Evolutionary conservation across 129 eudicot species (phyloP).

Genomic region (Logfia minima): DNA sequence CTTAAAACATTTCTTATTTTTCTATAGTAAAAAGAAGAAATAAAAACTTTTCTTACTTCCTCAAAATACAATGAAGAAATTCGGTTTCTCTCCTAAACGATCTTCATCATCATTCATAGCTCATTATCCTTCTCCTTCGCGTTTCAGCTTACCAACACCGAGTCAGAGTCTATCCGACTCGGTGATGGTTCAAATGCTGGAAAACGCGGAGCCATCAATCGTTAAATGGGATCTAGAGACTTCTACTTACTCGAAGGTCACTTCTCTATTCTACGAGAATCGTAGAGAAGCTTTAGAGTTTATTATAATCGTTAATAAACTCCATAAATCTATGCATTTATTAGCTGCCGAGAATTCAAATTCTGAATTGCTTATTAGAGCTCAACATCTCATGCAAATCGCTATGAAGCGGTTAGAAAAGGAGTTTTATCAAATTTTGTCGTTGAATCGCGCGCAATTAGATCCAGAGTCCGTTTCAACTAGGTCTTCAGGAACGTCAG

Average conservation of each 20-base stretch:
- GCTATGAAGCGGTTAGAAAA: conserved; percentile 68
- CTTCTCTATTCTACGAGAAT: conserved; percentile 62
- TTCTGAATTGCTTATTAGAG: conserved; percentile 46
- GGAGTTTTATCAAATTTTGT: conserved; percentile 68
- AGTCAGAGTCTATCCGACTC: conserved; percentile 48
- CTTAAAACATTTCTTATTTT: background rate
- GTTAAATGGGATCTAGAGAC: conserved; percentile 59
- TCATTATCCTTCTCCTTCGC: conserved; percentile 46
- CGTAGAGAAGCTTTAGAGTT: conserved; percentile 55
- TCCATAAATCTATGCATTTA: conserved; percentile 63
- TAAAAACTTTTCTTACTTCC: background rate
- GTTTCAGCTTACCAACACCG: conserved; percentile 38
- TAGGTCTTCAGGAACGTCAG: conserved; percentile 49
- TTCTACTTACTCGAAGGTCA: conserved; percentile 49
- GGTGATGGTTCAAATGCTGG: conserved; percentile 46
- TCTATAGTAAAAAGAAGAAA: too few species aligned
- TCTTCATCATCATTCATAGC: conserved; percentile 42
- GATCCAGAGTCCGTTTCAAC: conserved; percentile 64
- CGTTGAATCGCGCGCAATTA: conserved; percentile 52
- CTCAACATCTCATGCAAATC: conserved; percentile 63
- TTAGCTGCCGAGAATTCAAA: conserved; percentile 37
- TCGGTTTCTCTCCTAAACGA: conserved; percentile 28
- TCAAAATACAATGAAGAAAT: conserved; percentile 29
- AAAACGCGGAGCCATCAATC: conserved; percentile 47
- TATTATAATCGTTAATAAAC: conserved; percentile 44